phyloP scores from a whole-genome alignment of 1,284 basidiomycete species.

The Sporisorium scitamineum region DNA sequence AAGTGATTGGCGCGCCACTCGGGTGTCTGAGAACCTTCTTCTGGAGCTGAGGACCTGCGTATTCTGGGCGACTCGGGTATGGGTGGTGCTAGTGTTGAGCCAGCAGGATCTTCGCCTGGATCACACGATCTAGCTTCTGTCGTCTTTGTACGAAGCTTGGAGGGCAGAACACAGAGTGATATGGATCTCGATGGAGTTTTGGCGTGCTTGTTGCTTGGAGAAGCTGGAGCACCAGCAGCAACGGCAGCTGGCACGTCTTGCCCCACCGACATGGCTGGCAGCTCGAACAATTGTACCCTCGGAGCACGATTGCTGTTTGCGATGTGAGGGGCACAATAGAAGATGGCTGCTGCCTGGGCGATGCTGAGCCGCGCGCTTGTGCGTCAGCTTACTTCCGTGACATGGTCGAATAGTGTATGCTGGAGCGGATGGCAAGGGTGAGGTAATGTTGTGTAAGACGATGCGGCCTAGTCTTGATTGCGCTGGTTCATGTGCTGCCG shows the following conservation, averaged over 20 bases:
- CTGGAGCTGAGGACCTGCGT: slow-evolving; percentile 40
- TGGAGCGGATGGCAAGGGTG: background rate
- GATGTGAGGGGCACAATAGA: background rate
- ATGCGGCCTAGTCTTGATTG: background rate
- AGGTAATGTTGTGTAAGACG: no score
- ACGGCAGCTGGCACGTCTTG: background rate
- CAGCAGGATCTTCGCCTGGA: slow-evolving; percentile 4
- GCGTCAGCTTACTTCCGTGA: slow-evolving; percentile 1
- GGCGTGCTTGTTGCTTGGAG: slow-evolving; percentile 9
- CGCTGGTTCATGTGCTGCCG: background rate
- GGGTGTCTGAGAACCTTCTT: slow-evolving; percentile 22
- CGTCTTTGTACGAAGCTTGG: slow-evolving; percentile 25
- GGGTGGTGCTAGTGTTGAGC: slow-evolving; percentile 21
- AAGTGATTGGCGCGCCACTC: slow-evolving; percentile 32
- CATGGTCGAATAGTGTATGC: slow-evolving; percentile 5
- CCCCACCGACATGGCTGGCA: background rate
- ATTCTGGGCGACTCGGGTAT: slow-evolving; percentile 16
- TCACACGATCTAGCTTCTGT: slow-evolving; percentile 10
- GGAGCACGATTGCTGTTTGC: background rate
- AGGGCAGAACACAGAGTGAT: slow-evolving; percentile 26
- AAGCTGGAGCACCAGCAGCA: background rate
- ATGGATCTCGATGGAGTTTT: slow-evolving; percentile 21
- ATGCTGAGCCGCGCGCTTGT: slow-evolving; percentile 7
- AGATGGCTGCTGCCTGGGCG: background rate
- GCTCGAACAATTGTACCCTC: background rate